Evolutionary conservation across 805 yeast species (phyloP).

Genomic region (Danielia reshetovae): DNA sequence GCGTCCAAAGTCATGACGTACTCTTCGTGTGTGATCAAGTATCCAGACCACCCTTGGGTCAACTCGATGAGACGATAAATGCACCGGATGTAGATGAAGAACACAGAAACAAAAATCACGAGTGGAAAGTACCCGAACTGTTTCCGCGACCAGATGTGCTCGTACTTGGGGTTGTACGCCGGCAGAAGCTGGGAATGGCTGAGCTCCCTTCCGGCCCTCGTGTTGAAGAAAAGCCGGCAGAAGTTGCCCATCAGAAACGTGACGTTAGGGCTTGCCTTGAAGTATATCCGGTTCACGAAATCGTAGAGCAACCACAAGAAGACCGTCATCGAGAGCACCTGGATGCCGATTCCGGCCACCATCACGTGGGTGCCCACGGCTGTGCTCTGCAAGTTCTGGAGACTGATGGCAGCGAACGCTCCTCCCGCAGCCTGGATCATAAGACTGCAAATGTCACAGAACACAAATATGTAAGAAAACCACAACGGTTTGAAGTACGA

Average conservation of each 20-base stretch:
- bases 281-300: conserved; percentile 42
- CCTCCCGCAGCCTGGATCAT: conserved; percentile 33
- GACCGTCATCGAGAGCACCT: conserved; percentile 63
- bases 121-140: conserved; percentile 43
- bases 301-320: conserved; percentile 50
- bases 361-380: conserved; percentile 58
- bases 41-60: conserved; percentile 68
- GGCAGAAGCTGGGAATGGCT: conserved; percentile 16
- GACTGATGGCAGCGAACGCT: conserved; percentile 15
- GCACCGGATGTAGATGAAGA: conserved; percentile 62
- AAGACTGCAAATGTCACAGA: conserved; percentile 58
- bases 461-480: conserved; percentile 61
- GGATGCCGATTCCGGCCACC: conserved; percentile 76
- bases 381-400: conserved; percentile 26
- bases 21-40: conserved; percentile 46
- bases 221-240: conserved; percentile 20
- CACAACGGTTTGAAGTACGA: conserved; percentile 53
- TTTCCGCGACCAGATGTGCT: conserved; percentile 28
- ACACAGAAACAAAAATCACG: conserved; percentile 44
- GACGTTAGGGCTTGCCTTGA: conserved; percentile 21
- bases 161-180: conserved; percentile 32
- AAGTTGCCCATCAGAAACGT: conserved; percentile 22
- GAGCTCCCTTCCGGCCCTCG: conserved; percentile 16
- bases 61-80: conserved; percentile 72
- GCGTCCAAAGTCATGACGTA: conserved; percentile 39